Base-by-base conservation (phyloP, 2,329 filamentous ascomycete genomes). In the Sodiomyces alkalinus region DNA sequence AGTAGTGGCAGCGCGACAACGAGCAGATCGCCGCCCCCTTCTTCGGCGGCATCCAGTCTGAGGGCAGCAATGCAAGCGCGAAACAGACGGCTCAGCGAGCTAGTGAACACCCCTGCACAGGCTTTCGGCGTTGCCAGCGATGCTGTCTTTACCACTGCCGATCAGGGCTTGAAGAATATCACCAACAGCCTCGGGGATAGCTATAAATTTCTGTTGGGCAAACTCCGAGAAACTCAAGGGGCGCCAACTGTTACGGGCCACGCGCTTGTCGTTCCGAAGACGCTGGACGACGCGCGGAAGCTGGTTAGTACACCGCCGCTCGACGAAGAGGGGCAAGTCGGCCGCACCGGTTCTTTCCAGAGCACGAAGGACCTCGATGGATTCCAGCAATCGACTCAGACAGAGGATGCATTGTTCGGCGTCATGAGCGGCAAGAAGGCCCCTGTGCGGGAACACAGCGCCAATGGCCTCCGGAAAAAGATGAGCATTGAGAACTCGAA, bases 131-230 rank as follows among this genome's bases (percentile, higher is more conserved):
- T 75, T 18, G 82, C 83, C 23, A 80, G 80, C 34, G 87, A 92
- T 48, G 80, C 80, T 2, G 74, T 93, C 16, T 69, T 92, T 34
- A 85, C 69, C 40, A 86, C 83, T 1, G 90, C 90, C 8, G 90
- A 98, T 45, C 85, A 93, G 48, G 71, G 86, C 2, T 63, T 96
- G 38, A 92, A 94, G 46, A 92, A 76, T 19, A 93, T 98, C 39
- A 81, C 87, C 36, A 86, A 69, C 44, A 92, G 83, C 26, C 60
- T 96, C 4, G 86, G 87, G 34, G 85, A 82, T 44, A 94, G 85
- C 47, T 92, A 94, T 55, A 90, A 85, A 34, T 92, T 96, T 48
- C 59, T 98, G 15, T 73, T 98, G 30, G 87, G 87, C 11, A 81
- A 85, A 40, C 62, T 94, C 13, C 82, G 80, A 36, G 85, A 93